Evolutionary conservation across 768 basidiomycete genomes (phyloP).

Genomic region (Pholiota molesta): DNA sequence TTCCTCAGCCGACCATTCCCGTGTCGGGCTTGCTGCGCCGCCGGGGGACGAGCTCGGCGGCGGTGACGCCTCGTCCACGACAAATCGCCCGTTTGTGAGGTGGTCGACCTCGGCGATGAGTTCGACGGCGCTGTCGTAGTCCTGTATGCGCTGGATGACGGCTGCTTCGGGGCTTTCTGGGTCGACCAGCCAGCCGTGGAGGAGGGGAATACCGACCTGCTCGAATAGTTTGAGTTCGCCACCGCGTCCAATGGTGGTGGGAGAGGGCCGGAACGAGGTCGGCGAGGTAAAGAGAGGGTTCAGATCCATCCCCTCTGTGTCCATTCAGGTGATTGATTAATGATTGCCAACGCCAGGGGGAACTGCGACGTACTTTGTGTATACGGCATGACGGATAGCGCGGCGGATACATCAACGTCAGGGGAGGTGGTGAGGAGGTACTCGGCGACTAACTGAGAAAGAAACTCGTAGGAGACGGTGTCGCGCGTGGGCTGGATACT

Average conservation of each 20-base stretch:
- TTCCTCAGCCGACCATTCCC: conserved; percentile 54
- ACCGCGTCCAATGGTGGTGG: conserved; percentile 37
- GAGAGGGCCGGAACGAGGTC: conserved; percentile 67
- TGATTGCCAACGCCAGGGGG: no score
- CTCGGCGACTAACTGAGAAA: conserved; percentile 83
- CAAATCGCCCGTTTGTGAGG: conserved; percentile 62
- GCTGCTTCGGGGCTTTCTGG: conserved; percentile 61
- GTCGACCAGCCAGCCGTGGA: conserved; percentile 91
- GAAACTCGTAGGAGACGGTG: conserved; percentile 82
- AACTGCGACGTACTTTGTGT: conserved; percentile 81
- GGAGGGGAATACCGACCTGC: conserved; percentile 78
- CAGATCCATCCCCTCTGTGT: conserved; percentile 82
- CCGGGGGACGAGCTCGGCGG: conserved; percentile 13
- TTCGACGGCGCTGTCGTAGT: conserved; percentile 77
- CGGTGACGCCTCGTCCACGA: conserved; percentile 40
- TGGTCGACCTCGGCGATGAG: conserved; percentile 83
- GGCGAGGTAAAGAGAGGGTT: conserved; percentile 81
- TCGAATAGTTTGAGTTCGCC: conserved; percentile 87
- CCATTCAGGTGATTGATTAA: not conserved
- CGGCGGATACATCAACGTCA: conserved; percentile 68
- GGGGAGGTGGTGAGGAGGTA: conserved; percentile 67
- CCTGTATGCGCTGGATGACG: conserved; percentile 53
- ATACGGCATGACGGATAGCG: conserved; percentile 73
- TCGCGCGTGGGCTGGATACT: conserved; percentile 67
- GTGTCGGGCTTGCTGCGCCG: conserved; percentile 26